These are phyloP conservation scores for Thermochaetoides thermophila DNA, from an alignment of 495 filamentous ascomycete species.

Conservation along the genomic window DNA sequence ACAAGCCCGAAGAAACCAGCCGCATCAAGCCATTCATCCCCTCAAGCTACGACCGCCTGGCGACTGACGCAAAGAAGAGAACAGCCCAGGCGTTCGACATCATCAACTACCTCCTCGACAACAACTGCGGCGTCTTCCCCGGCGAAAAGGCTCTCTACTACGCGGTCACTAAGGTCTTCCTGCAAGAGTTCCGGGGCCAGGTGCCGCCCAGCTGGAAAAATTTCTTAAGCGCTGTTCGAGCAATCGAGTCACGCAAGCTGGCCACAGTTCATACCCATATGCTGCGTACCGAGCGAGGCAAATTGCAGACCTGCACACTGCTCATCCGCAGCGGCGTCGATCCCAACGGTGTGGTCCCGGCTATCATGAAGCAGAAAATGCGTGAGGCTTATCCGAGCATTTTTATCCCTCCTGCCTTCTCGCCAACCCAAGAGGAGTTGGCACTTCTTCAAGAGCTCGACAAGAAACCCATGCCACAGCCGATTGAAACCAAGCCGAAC, in stretches of 20 bases:
- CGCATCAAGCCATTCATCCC: slow-evolving; percentile 13
- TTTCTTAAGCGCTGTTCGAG: slow-evolving; percentile 34
- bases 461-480: slow-evolving; percentile 1
- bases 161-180: slow-evolving; percentile 50
- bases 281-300: slow-evolving; percentile 15
- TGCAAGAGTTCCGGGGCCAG: slow-evolving; percentile 28
- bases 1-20: no score
- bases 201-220: slow-evolving; percentile 21
- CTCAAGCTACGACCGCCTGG: slow-evolving; percentile 11
- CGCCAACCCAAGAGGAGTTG: slow-evolving; percentile 23
- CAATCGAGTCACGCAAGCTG: slow-evolving; percentile 11
- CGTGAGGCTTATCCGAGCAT: slow-evolving; percentile 25
- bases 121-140: slow-evolving; percentile 58
- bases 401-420: slow-evolving; percentile 31
- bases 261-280: slow-evolving; percentile 18
- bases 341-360: slow-evolving; percentile 9
- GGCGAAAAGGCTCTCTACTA: slow-evolving; percentile 57
- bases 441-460: slow-evolving; percentile 13
- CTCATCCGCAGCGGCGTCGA: slow-evolving; percentile 16
- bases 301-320: slow-evolving; percentile 9
- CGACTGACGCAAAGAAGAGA: slow-evolving; percentile 14
- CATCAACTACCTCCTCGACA: slow-evolving; percentile 52
- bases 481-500: slow-evolving; percentile 10
- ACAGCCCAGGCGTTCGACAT: slow-evolving; percentile 36
- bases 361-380: slow-evolving; percentile 25